A percentile compares a stretch with the other conserved stretches of the same genome.
Conservation (phyloP, 2,329 filamentous ascomycete species). For the Claviceps africana region DNA sequence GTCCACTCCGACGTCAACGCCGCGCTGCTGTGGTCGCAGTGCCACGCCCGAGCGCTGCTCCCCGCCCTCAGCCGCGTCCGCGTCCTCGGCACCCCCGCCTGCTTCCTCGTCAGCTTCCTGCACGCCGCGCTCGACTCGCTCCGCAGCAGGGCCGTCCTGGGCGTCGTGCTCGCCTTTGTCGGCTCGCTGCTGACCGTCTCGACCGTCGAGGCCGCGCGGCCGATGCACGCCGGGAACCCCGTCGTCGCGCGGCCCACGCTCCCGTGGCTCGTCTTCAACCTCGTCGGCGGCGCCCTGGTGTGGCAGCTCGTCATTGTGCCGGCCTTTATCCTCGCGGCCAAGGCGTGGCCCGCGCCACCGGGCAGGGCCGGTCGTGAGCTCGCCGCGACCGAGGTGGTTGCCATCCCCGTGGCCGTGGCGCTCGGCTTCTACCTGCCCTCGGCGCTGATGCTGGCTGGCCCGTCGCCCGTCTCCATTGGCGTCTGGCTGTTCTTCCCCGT, state of each 20-base stretch:
- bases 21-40: conserved; percentile 39
- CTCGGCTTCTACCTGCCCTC: conserved; percentile 34
- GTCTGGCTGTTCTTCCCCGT: conserved; percentile 40
- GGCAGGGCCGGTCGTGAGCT: conserved; percentile 11
- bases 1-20: conserved; percentile 35
- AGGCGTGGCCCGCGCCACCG: conserved; percentile 20
- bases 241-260: conserved; percentile 25
- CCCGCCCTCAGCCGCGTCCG: conserved; percentile 30
- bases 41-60: conserved; percentile 32
- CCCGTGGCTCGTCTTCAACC: conserved; percentile 33
- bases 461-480: conserved; percentile 21
- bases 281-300: conserved; percentile 34
- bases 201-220: conserved; percentile 34
- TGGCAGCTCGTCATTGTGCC: conserved; percentile 39
- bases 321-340: conserved; percentile 30
- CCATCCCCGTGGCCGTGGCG: conserved; percentile 35
- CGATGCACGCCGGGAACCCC: conserved; percentile 23
- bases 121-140: conserved; percentile 26
- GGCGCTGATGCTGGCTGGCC: conserved; percentile 26
- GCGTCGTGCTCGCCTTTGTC: conserved; percentile 28
- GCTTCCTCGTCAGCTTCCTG: conserved; percentile 38
- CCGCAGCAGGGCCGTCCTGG: conserved; percentile 27
- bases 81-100: conserved; percentile 30
- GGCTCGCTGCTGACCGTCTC: conserved; percentile 34
- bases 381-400: conserved; percentile 38